Percentiles rank a stretch among this genome's conserved stretches.
Conservation (phyloP, 345 rosid genomes). For the Arabis hirsuta region DNA sequence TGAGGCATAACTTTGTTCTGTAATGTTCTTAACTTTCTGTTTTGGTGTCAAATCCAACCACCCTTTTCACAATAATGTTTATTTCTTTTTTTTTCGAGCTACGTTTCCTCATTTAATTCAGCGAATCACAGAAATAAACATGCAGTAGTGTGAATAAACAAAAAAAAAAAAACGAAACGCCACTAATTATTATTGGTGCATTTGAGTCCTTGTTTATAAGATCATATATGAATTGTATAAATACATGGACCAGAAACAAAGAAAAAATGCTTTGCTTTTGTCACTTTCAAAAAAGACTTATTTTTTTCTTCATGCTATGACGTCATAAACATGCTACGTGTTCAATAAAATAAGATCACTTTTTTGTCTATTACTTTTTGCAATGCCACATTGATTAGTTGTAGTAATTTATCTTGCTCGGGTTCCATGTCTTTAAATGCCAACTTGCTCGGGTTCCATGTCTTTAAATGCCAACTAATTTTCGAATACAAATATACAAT, state of each 20-base stretch:
- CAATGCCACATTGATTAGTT: neutral
- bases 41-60: slow-evolving; percentile 44
- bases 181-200: slow-evolving; percentile 21
- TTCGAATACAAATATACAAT: neutral
- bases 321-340: slow-evolving; percentile 36
- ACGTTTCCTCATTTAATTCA: slow-evolving; percentile 38
- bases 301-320: slow-evolving; percentile 24
- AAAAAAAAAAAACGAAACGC: neutral
- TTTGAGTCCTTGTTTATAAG: slow-evolving; percentile 9
- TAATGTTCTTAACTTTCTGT: slow-evolving; percentile 41
- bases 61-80: slow-evolving; percentile 33
- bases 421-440: slow-evolving; percentile 12
- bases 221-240: neutral
- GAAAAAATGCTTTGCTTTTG: slow-evolving; percentile 32
- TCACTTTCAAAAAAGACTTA: slow-evolving; percentile 23
- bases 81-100: slow-evolving; percentile 12
- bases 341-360: slow-evolving; percentile 14
- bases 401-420: neutral
- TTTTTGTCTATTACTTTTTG: slow-evolving; percentile 26
- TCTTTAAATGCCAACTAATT: slow-evolving; percentile 1
- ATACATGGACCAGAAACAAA: slow-evolving; percentile 19
- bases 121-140: slow-evolving; percentile 20
- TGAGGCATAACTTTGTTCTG: slow-evolving; percentile 43
- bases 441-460: slow-evolving; percentile 22
- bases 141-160: neutral